phyloP scores from a whole-genome alignment of 768 basidiomycete genomes.

The Amanita pallidorosea region DNA sequence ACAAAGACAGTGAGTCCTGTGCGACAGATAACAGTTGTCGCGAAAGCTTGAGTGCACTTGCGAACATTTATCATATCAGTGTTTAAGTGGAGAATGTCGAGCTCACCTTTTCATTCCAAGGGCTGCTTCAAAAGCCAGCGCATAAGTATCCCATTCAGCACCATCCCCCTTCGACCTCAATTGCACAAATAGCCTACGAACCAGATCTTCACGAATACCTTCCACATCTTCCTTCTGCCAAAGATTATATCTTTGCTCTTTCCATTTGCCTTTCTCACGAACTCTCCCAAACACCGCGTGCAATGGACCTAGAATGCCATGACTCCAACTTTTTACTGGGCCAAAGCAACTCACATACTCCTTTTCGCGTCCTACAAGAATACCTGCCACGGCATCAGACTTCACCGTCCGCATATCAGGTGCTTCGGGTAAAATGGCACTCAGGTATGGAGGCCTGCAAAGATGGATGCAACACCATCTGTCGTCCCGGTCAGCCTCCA shows the following conservation, averaged over 20 bases:
- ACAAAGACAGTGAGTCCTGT: constrained; percentile 49
- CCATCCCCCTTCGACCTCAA: constrained; percentile 39
- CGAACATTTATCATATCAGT: neutral
- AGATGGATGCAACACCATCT: constrained; percentile 51
- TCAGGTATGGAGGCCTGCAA: constrained; percentile 30
- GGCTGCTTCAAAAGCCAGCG: constrained; percentile 59
- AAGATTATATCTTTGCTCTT: constrained; percentile 14
- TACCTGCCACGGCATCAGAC: constrained; percentile 56
- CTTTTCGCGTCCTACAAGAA: constrained; percentile 54
- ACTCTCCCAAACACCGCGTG: constrained; percentile 24
- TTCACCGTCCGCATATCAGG: constrained; percentile 21
- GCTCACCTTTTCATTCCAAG: constrained; percentile 46
- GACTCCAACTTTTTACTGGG: constrained; percentile 58
- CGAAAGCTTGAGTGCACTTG: constrained; percentile 62
- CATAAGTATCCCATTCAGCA: constrained; percentile 53
- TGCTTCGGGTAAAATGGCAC: constrained; percentile 40
- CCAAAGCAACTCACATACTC: constrained; percentile 54
- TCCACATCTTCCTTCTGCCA: constrained; percentile 39
- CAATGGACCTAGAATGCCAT: constrained; percentile 40
- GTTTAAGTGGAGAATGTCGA: neutral
- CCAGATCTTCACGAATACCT: constrained; percentile 35
- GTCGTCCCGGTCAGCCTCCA: constrained; percentile 46
- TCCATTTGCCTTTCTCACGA: constrained; percentile 16
- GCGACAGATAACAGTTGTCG: constrained; percentile 45
- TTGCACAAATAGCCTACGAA: constrained; percentile 49